phyloP scores from a whole-genome alignment of 2,329 filamentous ascomycete species.

The Cladosporium sp. region DNA sequence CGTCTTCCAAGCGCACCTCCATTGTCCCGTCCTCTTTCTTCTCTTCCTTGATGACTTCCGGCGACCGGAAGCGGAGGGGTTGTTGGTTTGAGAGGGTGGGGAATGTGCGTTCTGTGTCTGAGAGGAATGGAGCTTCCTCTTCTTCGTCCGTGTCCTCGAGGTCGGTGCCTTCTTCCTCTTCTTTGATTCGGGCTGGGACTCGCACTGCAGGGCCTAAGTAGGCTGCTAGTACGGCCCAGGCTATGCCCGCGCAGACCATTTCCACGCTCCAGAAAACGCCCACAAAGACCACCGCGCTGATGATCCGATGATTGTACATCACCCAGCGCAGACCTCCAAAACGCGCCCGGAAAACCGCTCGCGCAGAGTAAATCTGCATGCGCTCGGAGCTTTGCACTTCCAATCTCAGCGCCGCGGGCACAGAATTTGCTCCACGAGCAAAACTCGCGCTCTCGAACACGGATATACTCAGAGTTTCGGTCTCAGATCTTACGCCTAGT shows the following conservation, averaged over 20 bases:
- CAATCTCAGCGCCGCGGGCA: constrained; percentile 52
- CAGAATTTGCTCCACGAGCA: constrained; percentile 44
- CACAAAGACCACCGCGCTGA: constrained; percentile 65
- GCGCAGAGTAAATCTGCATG: constrained; percentile 71
- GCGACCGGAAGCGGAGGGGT: constrained; percentile 31
- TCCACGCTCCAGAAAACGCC: constrained; percentile 72
- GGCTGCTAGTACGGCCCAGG: constrained; percentile 56
- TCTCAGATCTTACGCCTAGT: constrained; percentile 60
- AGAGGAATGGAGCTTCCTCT: constrained; percentile 29
- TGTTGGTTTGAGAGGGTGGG: constrained; percentile 43
- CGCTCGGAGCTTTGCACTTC: constrained; percentile 64
- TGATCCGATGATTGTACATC: constrained; percentile 78
- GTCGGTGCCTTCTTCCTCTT: constrained; percentile 16
- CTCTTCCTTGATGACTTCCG: constrained; percentile 25
- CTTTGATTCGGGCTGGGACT: constrained; percentile 20
- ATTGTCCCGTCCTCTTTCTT: constrained; percentile 21
- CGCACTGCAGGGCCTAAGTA: constrained; percentile 27
- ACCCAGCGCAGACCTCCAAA: constrained; percentile 73
- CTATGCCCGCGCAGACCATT: constrained; percentile 59
- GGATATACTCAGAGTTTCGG: constrained; percentile 57
- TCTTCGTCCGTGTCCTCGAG: constrained; percentile 9
- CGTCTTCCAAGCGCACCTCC: neutral
- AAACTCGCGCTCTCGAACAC: constrained; percentile 75
- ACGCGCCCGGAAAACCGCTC: constrained; percentile 65
- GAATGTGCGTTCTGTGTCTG: constrained; percentile 46